Evolutionary conservation across 2,329 filamentous ascomycete species (phyloP).

Genomic region (Hymenoscyphus salicellus): DNA sequence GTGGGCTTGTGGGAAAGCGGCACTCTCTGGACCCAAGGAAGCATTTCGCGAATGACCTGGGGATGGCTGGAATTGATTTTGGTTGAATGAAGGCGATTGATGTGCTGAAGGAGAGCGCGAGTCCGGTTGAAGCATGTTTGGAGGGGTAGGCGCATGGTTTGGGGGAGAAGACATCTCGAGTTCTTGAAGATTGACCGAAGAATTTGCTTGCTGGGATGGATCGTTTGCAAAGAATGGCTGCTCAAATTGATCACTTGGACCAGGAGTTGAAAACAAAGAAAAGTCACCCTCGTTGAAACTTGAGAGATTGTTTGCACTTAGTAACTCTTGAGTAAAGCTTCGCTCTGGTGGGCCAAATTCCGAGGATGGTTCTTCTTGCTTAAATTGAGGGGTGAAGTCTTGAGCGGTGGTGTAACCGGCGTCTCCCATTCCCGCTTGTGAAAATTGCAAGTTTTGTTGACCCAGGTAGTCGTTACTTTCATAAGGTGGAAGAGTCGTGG

Average conservation of each 20-base stretch:
- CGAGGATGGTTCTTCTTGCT: slow-evolving; percentile 29
- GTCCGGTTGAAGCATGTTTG: slow-evolving; percentile 32
- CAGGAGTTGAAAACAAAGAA: slow-evolving; percentile 59
- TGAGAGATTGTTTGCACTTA: slow-evolving; percentile 49
- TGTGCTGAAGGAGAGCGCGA: slow-evolving; percentile 37
- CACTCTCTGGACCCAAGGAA: slow-evolving; percentile 37
- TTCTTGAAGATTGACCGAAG: slow-evolving; percentile 45
- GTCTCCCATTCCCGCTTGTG: slow-evolving; percentile 29
- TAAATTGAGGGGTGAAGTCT: slow-evolving; percentile 36
- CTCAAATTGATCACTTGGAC: slow-evolving; percentile 56
- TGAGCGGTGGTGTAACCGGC: slow-evolving; percentile 27
- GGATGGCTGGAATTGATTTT: slow-evolving; percentile 33
- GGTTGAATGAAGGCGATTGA: slow-evolving; percentile 34
- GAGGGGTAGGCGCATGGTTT: slow-evolving; percentile 31
- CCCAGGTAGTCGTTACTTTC: slow-evolving; percentile 46
- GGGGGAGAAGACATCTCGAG: slow-evolving; percentile 48
- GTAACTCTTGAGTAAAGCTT: slow-evolving; percentile 46
- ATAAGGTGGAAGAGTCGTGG: slow-evolving; percentile 27
- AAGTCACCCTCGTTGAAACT: slow-evolving; percentile 58
- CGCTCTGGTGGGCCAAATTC: slow-evolving; percentile 45
- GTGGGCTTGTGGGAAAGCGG: slow-evolving; percentile 50
- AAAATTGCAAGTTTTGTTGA: slow-evolving; percentile 34
- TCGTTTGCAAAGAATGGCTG: slow-evolving; percentile 59
- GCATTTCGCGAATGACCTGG: slow-evolving; percentile 35
- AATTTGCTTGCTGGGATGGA: slow-evolving; percentile 39